These are phyloP conservation scores for Coemansia sp. DNA, from an alignment of 192 early-diverging fungal species.

Conservation along the genomic window DNA sequence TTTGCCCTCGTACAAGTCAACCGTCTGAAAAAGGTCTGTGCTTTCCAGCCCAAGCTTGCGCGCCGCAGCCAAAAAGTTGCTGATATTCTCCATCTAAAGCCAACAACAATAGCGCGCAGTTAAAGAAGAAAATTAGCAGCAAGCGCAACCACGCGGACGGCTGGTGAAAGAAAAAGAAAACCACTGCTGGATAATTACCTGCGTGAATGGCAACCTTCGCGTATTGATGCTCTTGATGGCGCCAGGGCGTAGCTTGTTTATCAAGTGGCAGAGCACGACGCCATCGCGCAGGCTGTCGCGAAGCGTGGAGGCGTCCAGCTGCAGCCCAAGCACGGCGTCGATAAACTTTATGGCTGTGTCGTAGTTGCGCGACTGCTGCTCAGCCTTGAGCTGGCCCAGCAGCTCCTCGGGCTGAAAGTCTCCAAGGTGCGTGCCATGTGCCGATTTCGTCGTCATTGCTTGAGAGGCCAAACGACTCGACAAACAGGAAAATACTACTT, in stretches of 20 bases:
- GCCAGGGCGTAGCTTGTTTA: slow-evolving; percentile 74
- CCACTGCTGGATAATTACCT: slow-evolving; percentile 32
- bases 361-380: slow-evolving; percentile 61
- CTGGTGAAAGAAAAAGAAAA: neutral
- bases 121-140: neutral
- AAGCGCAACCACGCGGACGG: neutral
- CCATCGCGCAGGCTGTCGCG: slow-evolving; percentile 69
- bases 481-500: neutral
- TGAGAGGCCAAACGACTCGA: neutral
- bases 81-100: slow-evolving; percentile 82
- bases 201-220: slow-evolving; percentile 70
- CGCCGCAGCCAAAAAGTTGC: slow-evolving; percentile 70
- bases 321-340: slow-evolving; percentile 57
- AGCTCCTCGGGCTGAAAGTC: slow-evolving; percentile 55
- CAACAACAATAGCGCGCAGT: slow-evolving; percentile 4
- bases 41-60: slow-evolving; percentile 70
- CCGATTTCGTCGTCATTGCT: slow-evolving; percentile 29
- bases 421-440: slow-evolving; percentile 18
- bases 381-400: slow-evolving; percentile 57
- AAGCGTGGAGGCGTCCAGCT: slow-evolving; percentile 59
- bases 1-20: slow-evolving; percentile 78
- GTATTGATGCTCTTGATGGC: slow-evolving; percentile 71
- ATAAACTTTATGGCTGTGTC: slow-evolving; percentile 64
- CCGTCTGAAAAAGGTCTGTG: slow-evolving; percentile 75
- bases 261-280: slow-evolving; percentile 73